Conservation (phyloP, 2,329 filamentous ascomycete genomes). For the Thelonectria olida region DNA sequence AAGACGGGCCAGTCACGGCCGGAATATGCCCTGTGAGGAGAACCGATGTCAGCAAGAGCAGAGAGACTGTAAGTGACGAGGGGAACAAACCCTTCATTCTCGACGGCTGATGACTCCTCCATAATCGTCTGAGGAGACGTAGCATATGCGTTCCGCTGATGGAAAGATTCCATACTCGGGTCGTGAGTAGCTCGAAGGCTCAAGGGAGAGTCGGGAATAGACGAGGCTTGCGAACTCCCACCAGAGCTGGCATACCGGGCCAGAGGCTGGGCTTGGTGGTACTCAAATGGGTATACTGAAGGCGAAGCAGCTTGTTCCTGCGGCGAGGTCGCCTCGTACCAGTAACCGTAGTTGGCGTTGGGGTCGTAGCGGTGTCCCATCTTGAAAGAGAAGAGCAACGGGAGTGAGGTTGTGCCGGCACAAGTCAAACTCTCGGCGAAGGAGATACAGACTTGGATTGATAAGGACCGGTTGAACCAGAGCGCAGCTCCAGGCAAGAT, state of each 20-base stretch:
- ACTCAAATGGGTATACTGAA: constrained; percentile 24
- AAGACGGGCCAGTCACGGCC: constrained; percentile 46
- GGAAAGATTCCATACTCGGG: background rate
- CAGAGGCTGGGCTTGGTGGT: constrained; percentile 40
- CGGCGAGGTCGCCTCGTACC: constrained; percentile 28
- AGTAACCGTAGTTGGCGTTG: constrained; percentile 24
- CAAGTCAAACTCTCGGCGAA: constrained; percentile 9
- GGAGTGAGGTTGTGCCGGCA: constrained; percentile 11
- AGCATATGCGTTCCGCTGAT: constrained; percentile 19
- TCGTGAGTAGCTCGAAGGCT: constrained; percentile 29
- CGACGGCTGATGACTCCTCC: constrained; percentile 4
- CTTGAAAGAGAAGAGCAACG: background rate
- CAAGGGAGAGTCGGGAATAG: constrained; percentile 40
- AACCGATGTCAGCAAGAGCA: constrained; percentile 11
- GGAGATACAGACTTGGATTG: background rate
- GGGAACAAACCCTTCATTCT: constrained; percentile 27
- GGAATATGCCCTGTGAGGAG: constrained; percentile 12
- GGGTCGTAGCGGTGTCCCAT: constrained; percentile 32
- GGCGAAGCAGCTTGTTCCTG: constrained; percentile 32
- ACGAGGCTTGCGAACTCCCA: constrained; percentile 40
- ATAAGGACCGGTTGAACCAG: background rate
- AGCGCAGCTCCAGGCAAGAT: background rate
- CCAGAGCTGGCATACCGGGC: constrained; percentile 42
- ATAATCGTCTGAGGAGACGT: constrained; percentile 8
- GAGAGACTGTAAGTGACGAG: background rate